phyloP scores from a whole-genome alignment of 1,284 basidiomycete genomes.

The Malassezia cuniculi region DNA sequence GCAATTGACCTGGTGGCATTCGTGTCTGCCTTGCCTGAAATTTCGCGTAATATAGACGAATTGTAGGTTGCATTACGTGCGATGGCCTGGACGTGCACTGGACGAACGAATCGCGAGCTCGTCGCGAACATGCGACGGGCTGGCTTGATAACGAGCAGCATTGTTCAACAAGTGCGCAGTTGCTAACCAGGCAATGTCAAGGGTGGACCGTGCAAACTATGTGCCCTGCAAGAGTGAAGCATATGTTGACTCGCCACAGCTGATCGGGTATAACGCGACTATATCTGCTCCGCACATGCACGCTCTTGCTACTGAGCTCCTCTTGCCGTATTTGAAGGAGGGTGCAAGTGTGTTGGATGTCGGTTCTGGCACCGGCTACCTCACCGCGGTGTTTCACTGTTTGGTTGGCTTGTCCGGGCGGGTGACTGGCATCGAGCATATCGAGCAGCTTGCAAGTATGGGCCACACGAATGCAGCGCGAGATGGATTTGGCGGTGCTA shows the following conservation, averaged over 20 bases:
- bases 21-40: too few species aligned
- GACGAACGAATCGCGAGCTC: slow-evolving; percentile 58
- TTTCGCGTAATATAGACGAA: not conserved
- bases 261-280: slow-evolving; percentile 67
- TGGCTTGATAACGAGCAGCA: slow-evolving; percentile 55
- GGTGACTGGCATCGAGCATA: slow-evolving; percentile 84
- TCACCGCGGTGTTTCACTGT: slow-evolving; percentile 36
- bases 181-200: slow-evolving; percentile 18
- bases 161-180: too few species aligned
- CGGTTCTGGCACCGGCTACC: slow-evolving; percentile 32
- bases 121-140: slow-evolving; percentile 55
- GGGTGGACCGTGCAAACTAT: slow-evolving; percentile 50
- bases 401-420: slow-evolving; percentile 48
- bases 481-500: slow-evolving; percentile 55
- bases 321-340: slow-evolving; percentile 58
- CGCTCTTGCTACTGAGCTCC: slow-evolving; percentile 63
- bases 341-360: slow-evolving; percentile 67
- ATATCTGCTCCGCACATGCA: slow-evolving; percentile 82
- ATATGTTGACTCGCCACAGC: slow-evolving; percentile 71
- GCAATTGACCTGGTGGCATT: too few species aligned
- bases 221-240: slow-evolving; percentile 48
- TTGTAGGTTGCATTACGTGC: not conserved
- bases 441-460: slow-evolving; percentile 51
- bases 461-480: slow-evolving; percentile 57
- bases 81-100: slow-evolving; percentile 72